Conservation (phyloP, 306 rosid species). For the Fragaria vesca region DNA sequence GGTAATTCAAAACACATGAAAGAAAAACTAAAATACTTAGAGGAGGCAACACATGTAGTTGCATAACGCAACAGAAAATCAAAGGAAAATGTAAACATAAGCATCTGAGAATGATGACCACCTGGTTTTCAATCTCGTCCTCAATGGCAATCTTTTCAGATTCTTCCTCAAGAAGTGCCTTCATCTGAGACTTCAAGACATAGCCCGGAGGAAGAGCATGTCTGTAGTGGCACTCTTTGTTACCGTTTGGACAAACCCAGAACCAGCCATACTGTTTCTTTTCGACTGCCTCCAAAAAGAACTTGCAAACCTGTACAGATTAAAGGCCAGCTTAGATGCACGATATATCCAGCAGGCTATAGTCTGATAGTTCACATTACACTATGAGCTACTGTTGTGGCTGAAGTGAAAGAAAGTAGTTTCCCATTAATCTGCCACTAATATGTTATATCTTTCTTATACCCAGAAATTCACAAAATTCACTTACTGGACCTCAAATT, state of each 20-base stretch:
- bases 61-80: background rate
- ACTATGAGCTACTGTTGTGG: background rate
- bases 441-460: background rate
- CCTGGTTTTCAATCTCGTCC: conserved; percentile 96
- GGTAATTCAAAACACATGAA: background rate
- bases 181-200: conserved; percentile 94
- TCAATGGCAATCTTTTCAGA: conserved; percentile 64
- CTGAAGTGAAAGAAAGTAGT: background rate
- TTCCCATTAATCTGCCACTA: background rate
- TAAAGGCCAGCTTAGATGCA: conserved; percentile 8
- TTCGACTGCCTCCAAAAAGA: conserved; percentile 79
- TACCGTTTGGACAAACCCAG: conserved; percentile 92
- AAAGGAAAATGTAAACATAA: background rate
- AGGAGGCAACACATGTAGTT: background rate
- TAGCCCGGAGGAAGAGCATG: conserved; percentile 99
- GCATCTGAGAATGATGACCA: conserved; percentile 14
- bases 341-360: background rate
- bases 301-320: conserved; percentile 43
- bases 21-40: background rate
- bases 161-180: conserved; percentile 87
- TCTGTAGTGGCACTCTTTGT: conserved; percentile 86
- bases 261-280: conserved; percentile 98
- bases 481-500: background rate
- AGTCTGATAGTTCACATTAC: background rate
- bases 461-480: background rate